Evolutionary conservation across 768 basidiomycete species (phyloP).

Genomic region (Lactifluus subvellereus): DNA sequence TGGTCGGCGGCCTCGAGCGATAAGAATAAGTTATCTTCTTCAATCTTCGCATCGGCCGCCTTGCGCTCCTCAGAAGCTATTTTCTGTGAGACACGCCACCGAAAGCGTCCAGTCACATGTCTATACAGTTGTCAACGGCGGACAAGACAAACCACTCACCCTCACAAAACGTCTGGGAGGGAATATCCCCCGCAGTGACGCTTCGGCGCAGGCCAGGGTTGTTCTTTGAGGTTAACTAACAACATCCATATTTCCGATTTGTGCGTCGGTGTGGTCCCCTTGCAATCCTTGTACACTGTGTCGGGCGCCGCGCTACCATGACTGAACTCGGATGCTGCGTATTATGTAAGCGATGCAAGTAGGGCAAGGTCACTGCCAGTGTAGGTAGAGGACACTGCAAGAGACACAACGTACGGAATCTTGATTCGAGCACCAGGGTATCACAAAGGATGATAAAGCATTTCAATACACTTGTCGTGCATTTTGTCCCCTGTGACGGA

Average conservation of each 20-base stretch:
- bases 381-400: neutral
- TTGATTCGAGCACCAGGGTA: constrained; percentile 79
- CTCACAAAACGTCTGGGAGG: constrained; percentile 59
- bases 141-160: constrained; percentile 59
- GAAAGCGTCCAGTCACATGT: neutral
- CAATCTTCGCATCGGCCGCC: constrained; percentile 74
- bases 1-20: constrained; percentile 86
- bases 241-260: constrained; percentile 79
- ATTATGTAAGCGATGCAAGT: neutral
- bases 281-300: constrained; percentile 46
- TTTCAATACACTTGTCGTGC: constrained; percentile 80
- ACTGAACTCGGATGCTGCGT: constrained; percentile 59
- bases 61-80: constrained; percentile 94
- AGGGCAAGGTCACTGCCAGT: neutral
- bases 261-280: constrained; percentile 46
- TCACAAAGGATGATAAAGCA: constrained; percentile 97
- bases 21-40: constrained; percentile 83
- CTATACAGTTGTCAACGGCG: neutral
- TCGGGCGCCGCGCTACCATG: constrained; percentile 46
- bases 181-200: constrained; percentile 79
- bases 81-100: constrained; percentile 46
- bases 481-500: constrained; percentile 60
- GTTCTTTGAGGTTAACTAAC: constrained; percentile 86
- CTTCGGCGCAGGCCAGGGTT: constrained; percentile 83
- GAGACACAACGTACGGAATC: constrained; percentile 66